Base-by-base conservation (phyloP, 192 early-diverging fungal species). In the Linnemannia exigua region DNA sequence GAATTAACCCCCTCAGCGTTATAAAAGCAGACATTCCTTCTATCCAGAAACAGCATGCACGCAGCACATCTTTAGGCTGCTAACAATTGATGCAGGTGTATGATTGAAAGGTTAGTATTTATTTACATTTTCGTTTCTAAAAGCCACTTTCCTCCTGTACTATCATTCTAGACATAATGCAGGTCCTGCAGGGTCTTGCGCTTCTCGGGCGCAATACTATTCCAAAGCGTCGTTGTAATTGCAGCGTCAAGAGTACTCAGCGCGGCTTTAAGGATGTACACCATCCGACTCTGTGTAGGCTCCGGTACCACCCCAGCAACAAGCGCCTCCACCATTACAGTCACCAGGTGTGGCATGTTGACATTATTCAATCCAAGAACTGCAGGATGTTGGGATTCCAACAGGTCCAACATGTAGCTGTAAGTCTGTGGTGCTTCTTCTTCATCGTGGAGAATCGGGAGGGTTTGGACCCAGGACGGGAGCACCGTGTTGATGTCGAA, bases 401-500 rank as follows among this genome's bases (percentile, higher is more conserved):
- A 74, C 8, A 96, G 87, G 67, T 94, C 92, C 48, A 96, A 77
- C 48, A 98, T 89, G 67, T 94, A 96, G 77, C 89, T 87, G 88
- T 97, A 97, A 0, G 92, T 92, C 54, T 89, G 77, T 3, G 94
- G 90, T 15, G 95, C 97, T 82, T 98, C 98, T 50, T 95, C 96
- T 67, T 95, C 94, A 88, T 99, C 98, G 75, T 96, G 80, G n/a
- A 93, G 75, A 74, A 99, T 91, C 4, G 98, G 98, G 76, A 99
- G 88, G 19, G 91, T 88, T 1, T 88, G 79, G 71, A 98, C 89
- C 98, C 98, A 99, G 5, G 90, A 84, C 61, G 89, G 89, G 73
- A 95, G 79, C 38, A 95, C 91, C 5, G 79, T 63, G 28, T 92
- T 89, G 19, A 92, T 84, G 78, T 95, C 93, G 74, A 94, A 87